Base-by-base conservation (phyloP, 2,329 filamentous ascomycete genomes). In the Davidsoniella virescens region DNA sequence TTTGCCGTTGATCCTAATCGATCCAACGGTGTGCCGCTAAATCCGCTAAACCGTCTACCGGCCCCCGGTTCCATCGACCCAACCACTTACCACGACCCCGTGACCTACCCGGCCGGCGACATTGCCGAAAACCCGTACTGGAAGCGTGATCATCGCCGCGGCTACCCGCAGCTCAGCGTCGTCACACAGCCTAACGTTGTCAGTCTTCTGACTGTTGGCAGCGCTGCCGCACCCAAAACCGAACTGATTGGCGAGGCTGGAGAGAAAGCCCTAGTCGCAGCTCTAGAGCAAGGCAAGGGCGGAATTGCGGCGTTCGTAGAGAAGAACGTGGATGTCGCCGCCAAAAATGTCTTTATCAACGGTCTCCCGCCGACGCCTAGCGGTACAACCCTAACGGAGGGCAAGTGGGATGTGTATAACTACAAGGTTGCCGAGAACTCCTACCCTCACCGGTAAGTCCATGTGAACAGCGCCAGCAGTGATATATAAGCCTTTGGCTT, bases 41-140 rank as follows among this genome's bases (percentile, higher is more conserved):
- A 96, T 75, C 80, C 87, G 39, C 82, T 88, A 70, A 95, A 77
- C 76, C 88, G 92, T 59, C 82, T 85, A 67, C 92, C 92, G 54
- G 68, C 88, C 3, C 60, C 61, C 6, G 65, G 72, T 53, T 58
- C 64, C 47, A 49, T 61, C 54, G 58, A 69, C 55, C 59, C 67
- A 52, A 57, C 66, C 50, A 54, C 62, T 38, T 56, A 64, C 56
- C 58, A 64, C 52, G 67, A 65, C 1, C 65, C 66, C 16, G 65
- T 60, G 49, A 46, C 92, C 84, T 8, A 95, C 71, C 62, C 63
- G 4, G 61, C 49, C 16, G 63, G 56, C 26, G 65, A 66, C 18
- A 65, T 67, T 10, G 57, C 55, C 3, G 64, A 65, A 12, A 64
- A 66, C 8, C 58, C 58, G 26, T 65, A 67, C 14, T 98, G 87